phyloP scores from a whole-genome alignment of 2,329 filamentous ascomycete species.

The Bipolaris bicolor region DNA sequence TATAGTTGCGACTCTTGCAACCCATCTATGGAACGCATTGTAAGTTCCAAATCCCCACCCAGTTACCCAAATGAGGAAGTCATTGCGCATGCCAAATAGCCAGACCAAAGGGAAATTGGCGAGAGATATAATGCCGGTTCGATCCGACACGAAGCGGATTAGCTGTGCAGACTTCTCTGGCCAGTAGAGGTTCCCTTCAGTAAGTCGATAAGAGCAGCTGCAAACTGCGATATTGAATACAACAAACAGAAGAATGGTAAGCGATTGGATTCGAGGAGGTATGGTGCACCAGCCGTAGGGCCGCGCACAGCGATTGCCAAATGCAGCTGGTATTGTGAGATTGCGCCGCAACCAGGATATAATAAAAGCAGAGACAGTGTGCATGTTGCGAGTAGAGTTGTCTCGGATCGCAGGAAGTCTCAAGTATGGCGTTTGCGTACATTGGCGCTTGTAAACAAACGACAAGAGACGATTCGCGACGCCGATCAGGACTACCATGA shows the following conservation, averaged over 20 bases:
- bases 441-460: slow-evolving; percentile 19
- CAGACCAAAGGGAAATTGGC: slow-evolving; percentile 69
- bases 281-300: slow-evolving; percentile 54
- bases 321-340: slow-evolving; percentile 53
- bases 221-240: slow-evolving; percentile 53
- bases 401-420: background rate
- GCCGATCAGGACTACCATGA: slow-evolving; percentile 33
- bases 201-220: slow-evolving; percentile 53
- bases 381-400: background rate
- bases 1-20: slow-evolving; percentile 66
- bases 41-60: slow-evolving; percentile 72
- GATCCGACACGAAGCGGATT: slow-evolving; percentile 65
- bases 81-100: slow-evolving; percentile 72
- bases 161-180: slow-evolving; percentile 47
- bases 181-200: slow-evolving; percentile 56
- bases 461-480: slow-evolving; percentile 28
- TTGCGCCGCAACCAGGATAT: slow-evolving; percentile 35
- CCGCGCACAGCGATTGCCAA: slow-evolving; percentile 52
- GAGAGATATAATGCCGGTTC: slow-evolving; percentile 68
- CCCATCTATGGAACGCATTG: slow-evolving; percentile 71
- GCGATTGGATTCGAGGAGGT: slow-evolving; percentile 56
- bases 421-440: slow-evolving; percentile 15
- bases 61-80: slow-evolving; percentile 68
- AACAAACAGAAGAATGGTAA: slow-evolving; percentile 55
- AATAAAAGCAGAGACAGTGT: slow-evolving; percentile 1